A percentile compares a stretch with the other conserved stretches of the same genome.
Conservation (phyloP, 2,329 filamentous ascomycete species). For the Exophiala sp. region DNA sequence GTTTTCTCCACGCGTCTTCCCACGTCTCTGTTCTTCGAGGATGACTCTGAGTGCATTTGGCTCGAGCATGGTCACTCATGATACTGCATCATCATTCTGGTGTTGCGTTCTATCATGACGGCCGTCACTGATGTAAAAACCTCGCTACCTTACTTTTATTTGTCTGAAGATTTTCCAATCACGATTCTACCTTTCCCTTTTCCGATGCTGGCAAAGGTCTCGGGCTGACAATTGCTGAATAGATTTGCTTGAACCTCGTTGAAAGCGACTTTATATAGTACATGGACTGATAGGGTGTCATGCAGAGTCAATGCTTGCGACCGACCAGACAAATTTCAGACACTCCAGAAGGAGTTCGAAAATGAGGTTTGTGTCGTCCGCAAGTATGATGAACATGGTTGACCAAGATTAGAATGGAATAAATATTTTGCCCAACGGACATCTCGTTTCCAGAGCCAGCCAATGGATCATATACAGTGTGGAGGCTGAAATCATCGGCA, state of each 20-base stretch:
- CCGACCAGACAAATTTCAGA: constrained; percentile 80
- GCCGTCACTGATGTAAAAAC: constrained; percentile 97
- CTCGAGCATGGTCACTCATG: constrained; percentile 82
- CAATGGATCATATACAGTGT: constrained; percentile 99
- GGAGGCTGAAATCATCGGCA: constrained; percentile 85
- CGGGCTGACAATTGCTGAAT: constrained; percentile 4
- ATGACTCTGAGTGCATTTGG: constrained; percentile 99
- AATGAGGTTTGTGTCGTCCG: constrained; percentile 69
- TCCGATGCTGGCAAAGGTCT: constrained; percentile 1
- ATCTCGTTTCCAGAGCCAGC: constrained; percentile 91
- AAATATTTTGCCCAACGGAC: constrained; percentile 88
- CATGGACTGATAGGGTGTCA: constrained; percentile 18
- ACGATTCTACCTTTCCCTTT: constrained; percentile 20
- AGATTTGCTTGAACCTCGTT: constrained; percentile 4
- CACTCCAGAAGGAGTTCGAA: constrained; percentile 74
- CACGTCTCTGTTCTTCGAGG: constrained; percentile 51
- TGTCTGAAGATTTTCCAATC: constrained; percentile 66
- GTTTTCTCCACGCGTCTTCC: constrained; percentile 23
- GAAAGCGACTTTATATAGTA: not conserved
- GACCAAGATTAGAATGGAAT: constrained; percentile 66
- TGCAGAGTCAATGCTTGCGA: constrained; percentile 92
- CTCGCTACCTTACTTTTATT: constrained; percentile 91
- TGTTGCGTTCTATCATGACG: constrained; percentile 53
- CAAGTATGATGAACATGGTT: constrained; percentile 38
- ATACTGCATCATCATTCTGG: constrained; percentile 72